These are phyloP conservation scores for Vachellia collinsii DNA, from an alignment of 306 rosid species.

Conservation along the genomic window DNA sequence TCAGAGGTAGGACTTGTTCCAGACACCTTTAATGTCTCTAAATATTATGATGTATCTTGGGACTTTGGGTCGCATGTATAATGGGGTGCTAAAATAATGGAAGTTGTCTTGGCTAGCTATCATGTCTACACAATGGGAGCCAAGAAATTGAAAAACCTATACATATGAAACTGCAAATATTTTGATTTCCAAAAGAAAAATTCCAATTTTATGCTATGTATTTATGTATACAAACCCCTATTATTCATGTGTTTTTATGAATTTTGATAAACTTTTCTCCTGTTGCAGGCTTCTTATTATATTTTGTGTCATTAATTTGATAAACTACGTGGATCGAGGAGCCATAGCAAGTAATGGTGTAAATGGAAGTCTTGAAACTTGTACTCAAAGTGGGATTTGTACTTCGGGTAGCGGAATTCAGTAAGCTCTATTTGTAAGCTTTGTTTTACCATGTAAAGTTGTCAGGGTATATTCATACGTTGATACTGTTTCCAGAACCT, in stretches of 20 bases:
- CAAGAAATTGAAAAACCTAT: neutral
- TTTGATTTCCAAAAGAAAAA: neutral
- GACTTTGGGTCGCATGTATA: neutral
- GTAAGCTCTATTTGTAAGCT: constrained; percentile 55
- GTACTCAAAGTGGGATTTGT: constrained; percentile 75
- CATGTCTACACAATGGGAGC: neutral
- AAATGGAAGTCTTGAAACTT: constrained; percentile 67
- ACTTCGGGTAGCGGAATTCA: constrained; percentile 80
- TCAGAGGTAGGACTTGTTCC: neutral
- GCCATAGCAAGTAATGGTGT: constrained; percentile 94
- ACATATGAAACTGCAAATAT: neutral
- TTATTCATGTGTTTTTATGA: neutral
- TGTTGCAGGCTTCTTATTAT: constrained; percentile 66
- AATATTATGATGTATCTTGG: neutral
- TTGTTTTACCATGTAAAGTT: constrained; percentile 10
- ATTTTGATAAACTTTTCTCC: neutral
- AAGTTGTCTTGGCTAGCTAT: neutral
- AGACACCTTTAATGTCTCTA: neutral
- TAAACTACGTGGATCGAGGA: constrained; percentile 89
- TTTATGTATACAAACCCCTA: neutral
- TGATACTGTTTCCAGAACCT: neutral
- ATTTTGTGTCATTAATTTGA: constrained; percentile 66
- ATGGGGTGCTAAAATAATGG: too few species aligned
- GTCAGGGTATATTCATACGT: neutral
- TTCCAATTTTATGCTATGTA: neutral